Evolutionary conservation across 306 rosid genomes (phyloP).

Genomic region (Inga laurina): DNA sequence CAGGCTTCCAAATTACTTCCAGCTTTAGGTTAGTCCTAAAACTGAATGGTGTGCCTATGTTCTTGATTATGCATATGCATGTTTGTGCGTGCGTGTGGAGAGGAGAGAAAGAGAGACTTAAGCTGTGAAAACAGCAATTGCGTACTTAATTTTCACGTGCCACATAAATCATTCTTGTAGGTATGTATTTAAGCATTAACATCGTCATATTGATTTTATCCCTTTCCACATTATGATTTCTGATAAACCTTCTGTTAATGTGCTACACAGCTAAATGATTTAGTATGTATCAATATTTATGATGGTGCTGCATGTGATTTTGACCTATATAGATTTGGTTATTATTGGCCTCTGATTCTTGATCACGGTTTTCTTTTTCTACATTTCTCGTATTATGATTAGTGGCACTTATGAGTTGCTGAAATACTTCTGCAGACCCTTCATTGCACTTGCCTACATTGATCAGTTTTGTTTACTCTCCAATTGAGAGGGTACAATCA

Average conservation of each 20-base stretch:
- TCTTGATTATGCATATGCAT: background rate
- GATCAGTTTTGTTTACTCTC: slow-evolving; percentile 60
- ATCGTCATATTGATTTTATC: background rate
- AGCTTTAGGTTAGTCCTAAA: slow-evolving; percentile 61
- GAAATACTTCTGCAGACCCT: slow-evolving; percentile 68
- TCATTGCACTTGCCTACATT: slow-evolving; percentile 64
- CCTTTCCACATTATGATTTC: background rate
- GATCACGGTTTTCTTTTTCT: background rate
- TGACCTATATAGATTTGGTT: slow-evolving; percentile 9
- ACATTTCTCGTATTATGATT: background rate
- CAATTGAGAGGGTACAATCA: slow-evolving; percentile 56
- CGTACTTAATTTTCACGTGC: background rate
- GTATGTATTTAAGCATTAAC: background rate
- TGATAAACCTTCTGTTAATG: background rate
- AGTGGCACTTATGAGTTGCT: slow-evolving; percentile 25
- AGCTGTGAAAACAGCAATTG: background rate
- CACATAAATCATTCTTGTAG: background rate
- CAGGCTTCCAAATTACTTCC: slow-evolving; percentile 75
- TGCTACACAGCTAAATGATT: slow-evolving; percentile 7
- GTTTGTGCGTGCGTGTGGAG: background rate
- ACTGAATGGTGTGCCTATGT: background rate
- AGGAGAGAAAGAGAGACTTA: background rate
- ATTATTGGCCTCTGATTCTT: background rate
- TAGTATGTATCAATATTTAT: slow-evolving; percentile 10
- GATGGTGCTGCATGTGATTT: slow-evolving; percentile 1